Percentiles rank a stretch among this genome's conserved stretches.
Conservation (phyloP, 2,329 filamentous ascomycete genomes). For the Penicillium concentricum region DNA sequence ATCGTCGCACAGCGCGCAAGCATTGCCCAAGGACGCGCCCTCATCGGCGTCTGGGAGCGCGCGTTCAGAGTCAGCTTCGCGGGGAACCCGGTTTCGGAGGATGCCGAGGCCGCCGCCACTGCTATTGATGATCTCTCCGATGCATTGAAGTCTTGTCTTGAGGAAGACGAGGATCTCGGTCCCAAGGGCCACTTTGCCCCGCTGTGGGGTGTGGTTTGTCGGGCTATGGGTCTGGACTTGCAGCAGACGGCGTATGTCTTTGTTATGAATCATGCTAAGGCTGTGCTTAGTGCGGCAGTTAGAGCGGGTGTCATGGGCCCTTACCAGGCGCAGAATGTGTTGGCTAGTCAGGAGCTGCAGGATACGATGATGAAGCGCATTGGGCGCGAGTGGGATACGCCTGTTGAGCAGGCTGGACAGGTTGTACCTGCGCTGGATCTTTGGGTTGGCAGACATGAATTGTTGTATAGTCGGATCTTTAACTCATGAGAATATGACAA, state of each 20-base stretch:
- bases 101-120: constrained; percentile 22
- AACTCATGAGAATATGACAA: constrained; percentile 52
- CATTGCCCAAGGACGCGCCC: constrained; percentile 59
- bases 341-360: constrained; percentile 55
- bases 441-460: constrained; percentile 64
- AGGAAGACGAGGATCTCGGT: constrained; percentile 31
- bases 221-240: constrained; percentile 52
- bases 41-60: constrained; percentile 61
- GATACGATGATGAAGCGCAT: constrained; percentile 53
- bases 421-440: constrained; percentile 62
- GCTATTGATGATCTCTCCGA: constrained; percentile 41
- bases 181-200: constrained; percentile 59
- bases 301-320: constrained; percentile 64
- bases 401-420: constrained; percentile 58
- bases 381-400: constrained; percentile 47
- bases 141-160: constrained; percentile 34
- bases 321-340: constrained; percentile 61
- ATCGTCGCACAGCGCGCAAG: constrained; percentile 62
- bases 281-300: constrained; percentile 62
- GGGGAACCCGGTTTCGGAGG: constrained; percentile 5
- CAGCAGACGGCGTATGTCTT: constrained; percentile 60
- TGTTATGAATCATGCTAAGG: constrained; percentile 63
- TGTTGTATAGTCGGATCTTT: constrained; percentile 66
- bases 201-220: constrained; percentile 58
- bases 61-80: constrained; percentile 45